Conservation (phyloP, 2,329 filamentous ascomycete genomes). For the Ceratocystis harringtonii region DNA sequence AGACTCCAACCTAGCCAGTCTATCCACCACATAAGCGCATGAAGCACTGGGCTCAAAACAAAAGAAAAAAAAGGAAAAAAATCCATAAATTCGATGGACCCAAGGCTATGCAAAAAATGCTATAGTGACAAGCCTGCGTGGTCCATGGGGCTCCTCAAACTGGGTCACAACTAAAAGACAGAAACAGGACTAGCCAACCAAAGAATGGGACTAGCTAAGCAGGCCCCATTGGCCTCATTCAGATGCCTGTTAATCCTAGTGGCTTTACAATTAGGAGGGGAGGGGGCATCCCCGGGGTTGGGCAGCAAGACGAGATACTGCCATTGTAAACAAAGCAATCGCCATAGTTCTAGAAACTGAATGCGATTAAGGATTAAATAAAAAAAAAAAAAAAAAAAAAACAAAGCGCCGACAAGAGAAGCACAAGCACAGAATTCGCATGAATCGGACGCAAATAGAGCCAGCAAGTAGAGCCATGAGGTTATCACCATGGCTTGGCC, state of each 20-base stretch:
- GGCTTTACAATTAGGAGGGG: background rate
- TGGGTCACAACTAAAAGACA: background rate
- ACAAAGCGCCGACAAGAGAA: background rate
- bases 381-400: no score
- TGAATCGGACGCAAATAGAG: background rate
- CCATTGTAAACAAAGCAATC: background rate
- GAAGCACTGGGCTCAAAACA: background rate
- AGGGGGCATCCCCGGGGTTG: background rate
- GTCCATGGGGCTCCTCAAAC: background rate
- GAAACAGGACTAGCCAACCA: background rate
- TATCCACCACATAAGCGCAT: background rate
- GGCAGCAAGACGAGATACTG: background rate
- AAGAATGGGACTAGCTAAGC: background rate
- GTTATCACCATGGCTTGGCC: background rate
- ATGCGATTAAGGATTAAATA: no score
- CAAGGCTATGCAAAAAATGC: background rate
- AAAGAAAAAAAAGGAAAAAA: background rate
- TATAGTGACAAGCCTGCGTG: background rate
- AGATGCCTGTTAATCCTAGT: background rate
- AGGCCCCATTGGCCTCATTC: conserved; percentile 3
- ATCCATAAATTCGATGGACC: background rate
- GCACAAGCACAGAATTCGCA: background rate
- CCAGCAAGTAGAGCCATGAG: background rate
- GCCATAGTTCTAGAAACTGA: no score
- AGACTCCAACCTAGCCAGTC: background rate